These are phyloP conservation scores for Alternaria sp. DNA, from an alignment of 2,329 filamentous ascomycete genomes.

Conservation along the genomic window DNA sequence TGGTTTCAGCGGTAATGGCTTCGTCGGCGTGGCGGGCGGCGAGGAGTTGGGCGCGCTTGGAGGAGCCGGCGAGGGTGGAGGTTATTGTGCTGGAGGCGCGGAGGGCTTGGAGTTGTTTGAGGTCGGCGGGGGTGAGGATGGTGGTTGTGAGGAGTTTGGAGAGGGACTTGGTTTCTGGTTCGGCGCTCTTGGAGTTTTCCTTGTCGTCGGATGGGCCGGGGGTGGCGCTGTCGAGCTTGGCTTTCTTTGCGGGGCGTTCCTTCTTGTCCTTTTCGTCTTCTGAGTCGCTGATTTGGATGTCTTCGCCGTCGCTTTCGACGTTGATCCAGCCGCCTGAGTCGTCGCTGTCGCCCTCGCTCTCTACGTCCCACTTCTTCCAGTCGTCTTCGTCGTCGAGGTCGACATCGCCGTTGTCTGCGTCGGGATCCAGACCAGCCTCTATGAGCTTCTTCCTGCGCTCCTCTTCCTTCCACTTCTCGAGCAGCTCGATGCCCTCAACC, in stretches of 20 bases:
- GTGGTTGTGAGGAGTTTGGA: slow-evolving; percentile 84
- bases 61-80: slow-evolving; percentile 59
- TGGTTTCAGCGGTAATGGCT: slow-evolving; percentile 86
- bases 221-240: slow-evolving; percentile 59
- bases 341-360: slow-evolving; percentile 63
- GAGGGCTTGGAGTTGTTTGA: slow-evolving; percentile 92
- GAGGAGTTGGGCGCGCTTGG: slow-evolving; percentile 49
- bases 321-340: slow-evolving; percentile 93
- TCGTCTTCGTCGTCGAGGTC: slow-evolving; percentile 65
- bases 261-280: slow-evolving; percentile 68
- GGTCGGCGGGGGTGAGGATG: slow-evolving; percentile 92
- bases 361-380: slow-evolving; percentile 66
- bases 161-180: slow-evolving; percentile 48
- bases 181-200: slow-evolving; percentile 43
- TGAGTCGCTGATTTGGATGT: slow-evolving; percentile 73
- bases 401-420: slow-evolving; percentile 66
- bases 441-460: slow-evolving; percentile 76
- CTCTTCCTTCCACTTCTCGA: slow-evolving; percentile 93
- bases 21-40: slow-evolving; percentile 77
- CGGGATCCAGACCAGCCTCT: slow-evolving; percentile 69
- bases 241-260: slow-evolving; percentile 68
- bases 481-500: slow-evolving; percentile 89
- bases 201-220: slow-evolving; percentile 48
- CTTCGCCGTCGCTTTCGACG: slow-evolving; percentile 79
- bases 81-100: slow-evolving; percentile 75